Conservation (phyloP, 2,329 filamentous ascomycete genomes). For the Aspergillus ochraceoroseus region DNA sequence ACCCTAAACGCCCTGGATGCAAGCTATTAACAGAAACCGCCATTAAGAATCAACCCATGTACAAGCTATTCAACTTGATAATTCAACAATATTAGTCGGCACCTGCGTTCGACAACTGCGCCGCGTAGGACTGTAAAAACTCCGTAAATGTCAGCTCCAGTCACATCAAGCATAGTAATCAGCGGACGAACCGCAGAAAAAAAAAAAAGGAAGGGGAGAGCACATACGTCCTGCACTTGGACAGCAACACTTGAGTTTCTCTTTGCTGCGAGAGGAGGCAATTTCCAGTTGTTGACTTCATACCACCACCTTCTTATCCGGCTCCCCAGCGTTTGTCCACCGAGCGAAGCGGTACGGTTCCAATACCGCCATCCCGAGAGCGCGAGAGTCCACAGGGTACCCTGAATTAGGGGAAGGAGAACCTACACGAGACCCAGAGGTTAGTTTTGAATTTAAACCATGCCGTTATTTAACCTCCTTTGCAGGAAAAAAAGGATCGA, state of each 20-base stretch:
- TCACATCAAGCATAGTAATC: constrained; percentile 2
- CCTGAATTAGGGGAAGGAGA: constrained; percentile 80
- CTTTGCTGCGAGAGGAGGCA: constrained; percentile 49
- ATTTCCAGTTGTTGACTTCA: constrained; percentile 81
- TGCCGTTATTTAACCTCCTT: not conserved
- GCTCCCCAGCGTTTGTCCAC: constrained; percentile 71
- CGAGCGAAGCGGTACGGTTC: constrained; percentile 73
- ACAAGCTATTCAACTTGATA: constrained; percentile 4
- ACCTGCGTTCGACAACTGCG: constrained; percentile 34
- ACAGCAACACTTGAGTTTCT: constrained; percentile 33
- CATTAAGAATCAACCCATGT: not conserved
- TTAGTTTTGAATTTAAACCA: constrained; percentile 1
- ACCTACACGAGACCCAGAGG: constrained; percentile 50
- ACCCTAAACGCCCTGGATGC: constrained; percentile 19
- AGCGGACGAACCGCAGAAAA: not conserved
- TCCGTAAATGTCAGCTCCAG: constrained; percentile 30
- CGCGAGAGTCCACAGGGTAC: constrained; percentile 79
- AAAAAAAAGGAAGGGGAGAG: not conserved
- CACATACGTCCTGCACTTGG: constrained; percentile 44
- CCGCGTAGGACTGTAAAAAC: constrained; percentile 37
- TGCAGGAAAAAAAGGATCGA: not conserved
- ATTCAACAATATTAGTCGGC: constrained; percentile 23
- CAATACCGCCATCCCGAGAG: constrained; percentile 84
- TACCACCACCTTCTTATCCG: constrained; percentile 89
- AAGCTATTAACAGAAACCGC: constrained; percentile 6